Evolutionary conservation across 2,329 filamentous ascomycete species (phyloP), one percentile per base, ranked within the genome.

Genomic region (Drechmeria coniospora): DNA sequence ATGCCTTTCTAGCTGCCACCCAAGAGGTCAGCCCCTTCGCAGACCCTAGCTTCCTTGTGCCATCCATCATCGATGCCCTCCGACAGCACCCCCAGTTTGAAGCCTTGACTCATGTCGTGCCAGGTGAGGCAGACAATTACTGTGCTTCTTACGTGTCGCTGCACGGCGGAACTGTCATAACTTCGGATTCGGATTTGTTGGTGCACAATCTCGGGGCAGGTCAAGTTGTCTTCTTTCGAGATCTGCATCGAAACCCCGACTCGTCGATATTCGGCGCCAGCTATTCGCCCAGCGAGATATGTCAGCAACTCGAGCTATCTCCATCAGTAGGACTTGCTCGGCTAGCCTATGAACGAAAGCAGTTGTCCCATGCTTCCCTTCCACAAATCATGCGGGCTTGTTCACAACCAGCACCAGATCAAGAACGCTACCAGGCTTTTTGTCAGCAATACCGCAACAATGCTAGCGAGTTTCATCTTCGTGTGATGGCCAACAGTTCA

Each of bases 101-200:
- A 4, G 42, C 35, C 33, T 44, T 61, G 24, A 59, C 57, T 7
- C 53, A 60, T 15, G 61, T 90, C 9, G 76, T 92, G 0, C 74
- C 82, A 0, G 84, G 80, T 1, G 87, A 95, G 52, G 87, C 87
- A 1, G 87, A 95, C 45, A 53, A 63, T 15, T 90, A 72, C 53
- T 93, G 84, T 47, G 83, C 82, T 3, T 53, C 63, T 10, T 61
- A 73, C 29, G 63, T 80, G 6, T 60, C 59, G n/a, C 36, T 55
- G 3, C 45, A 59, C 17, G 59, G 63, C 2, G 70, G 68, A 1
- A 56, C 60, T 2, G 64, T 83, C 10, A 52, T 94, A 6, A 92
- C 83, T 0, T 75, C 73, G n/a, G 87, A 95, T 43, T 92, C 84
- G 0, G 87, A 95, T 44, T 61, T 94, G 7, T 57, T 92, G 1